Evolutionary conservation across 495 filamentous ascomycete species (phyloP), one percentile per base, ranked within the genome.

Genomic region (Neurospora sp.): DNA sequence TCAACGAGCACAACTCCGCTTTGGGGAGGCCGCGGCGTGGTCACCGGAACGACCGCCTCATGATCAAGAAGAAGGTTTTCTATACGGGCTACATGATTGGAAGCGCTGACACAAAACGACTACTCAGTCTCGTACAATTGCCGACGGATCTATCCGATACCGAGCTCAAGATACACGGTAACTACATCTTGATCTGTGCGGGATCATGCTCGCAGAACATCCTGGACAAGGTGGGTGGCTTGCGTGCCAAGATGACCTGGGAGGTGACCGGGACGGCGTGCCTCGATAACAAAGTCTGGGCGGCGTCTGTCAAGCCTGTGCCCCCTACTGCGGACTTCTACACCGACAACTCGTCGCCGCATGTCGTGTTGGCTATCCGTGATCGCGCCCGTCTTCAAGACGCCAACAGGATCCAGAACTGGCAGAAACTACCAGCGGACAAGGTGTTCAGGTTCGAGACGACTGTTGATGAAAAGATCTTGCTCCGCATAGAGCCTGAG

Each of bases 21-120:
- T 78, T 91, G 69, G 71, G 74, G 20, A 77, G 76, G 38, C 75
- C 82, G 41, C 75, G 77, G 18, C 77, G 78, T 66, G 75, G 76
- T 49, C 40, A 40, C 12, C 80, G 81, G 54, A 77, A 72, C 46
- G 79, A 83, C 49, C 86, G 85, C 77, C 79, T 94, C 62, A 83
- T 88, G 71, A 94, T 99, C 80, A 94, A 91, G 80, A 93, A 93
- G 74, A 92, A 90, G 14, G 90, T 97, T 70, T 93, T 95, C 84
- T 98, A 93, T 85, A 97, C 95, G n/a, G 95, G 93, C 46, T 98
- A 98, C 82, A 86, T 97, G 75, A 90, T 99, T 78, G 86, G 88
- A 35, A 84, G 88, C 62, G 79, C 87, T 39, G 92, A 93, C 77
- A 91, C 91, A 5, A 87, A 91, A 73, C 87, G 87, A 66, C 83